Percentiles rank a stretch among this genome's conserved stretches.
Evolutionary conservation across 257 asterid genomes (phyloP).

Genomic region (Nyctanthes arbortristis): DNA sequence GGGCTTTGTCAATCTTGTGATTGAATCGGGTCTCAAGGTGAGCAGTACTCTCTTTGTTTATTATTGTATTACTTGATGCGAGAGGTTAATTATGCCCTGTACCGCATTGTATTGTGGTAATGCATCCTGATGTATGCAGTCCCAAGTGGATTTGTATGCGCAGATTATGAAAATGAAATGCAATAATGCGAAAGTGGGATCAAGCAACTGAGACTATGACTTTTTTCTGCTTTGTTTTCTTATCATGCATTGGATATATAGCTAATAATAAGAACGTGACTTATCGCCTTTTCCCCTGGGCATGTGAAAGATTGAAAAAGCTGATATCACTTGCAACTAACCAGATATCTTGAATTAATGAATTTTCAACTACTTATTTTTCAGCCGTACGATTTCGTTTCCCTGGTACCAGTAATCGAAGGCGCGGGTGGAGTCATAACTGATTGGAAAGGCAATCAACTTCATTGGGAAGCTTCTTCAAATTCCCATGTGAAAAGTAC

Average conservation of each 20-base stretch:
- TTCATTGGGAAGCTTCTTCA: constrained; percentile 85
- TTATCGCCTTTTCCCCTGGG: constrained; percentile 13
- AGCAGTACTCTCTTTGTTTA: constrained; percentile 13
- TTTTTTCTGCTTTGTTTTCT: background rate
- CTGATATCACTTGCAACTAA: background rate
- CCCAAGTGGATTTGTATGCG: background rate
- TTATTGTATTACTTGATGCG: background rate
- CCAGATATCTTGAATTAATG: background rate
- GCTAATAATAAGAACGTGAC: background rate
- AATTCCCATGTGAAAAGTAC: constrained; percentile 63
- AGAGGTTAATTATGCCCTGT: background rate
- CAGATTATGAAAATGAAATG: background rate
- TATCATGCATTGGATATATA: background rate
- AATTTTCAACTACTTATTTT: constrained; percentile 6
- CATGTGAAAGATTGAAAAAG: constrained; percentile 21
- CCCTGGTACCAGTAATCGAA: constrained; percentile 89
- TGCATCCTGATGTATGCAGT: background rate
- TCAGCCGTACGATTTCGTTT: constrained; percentile 96
- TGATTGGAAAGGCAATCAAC: constrained; percentile 77
- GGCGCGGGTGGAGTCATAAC: constrained; percentile 94
- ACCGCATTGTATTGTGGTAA: background rate
- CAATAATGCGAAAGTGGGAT: background rate
- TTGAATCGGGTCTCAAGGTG: constrained; percentile 98
- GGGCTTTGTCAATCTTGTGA: constrained; percentile 86
- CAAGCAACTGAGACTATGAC: background rate